These are phyloP conservation scores for Pichia eremophila DNA, from an alignment of 805 yeast genomes.

Conservation along the genomic window DNA sequence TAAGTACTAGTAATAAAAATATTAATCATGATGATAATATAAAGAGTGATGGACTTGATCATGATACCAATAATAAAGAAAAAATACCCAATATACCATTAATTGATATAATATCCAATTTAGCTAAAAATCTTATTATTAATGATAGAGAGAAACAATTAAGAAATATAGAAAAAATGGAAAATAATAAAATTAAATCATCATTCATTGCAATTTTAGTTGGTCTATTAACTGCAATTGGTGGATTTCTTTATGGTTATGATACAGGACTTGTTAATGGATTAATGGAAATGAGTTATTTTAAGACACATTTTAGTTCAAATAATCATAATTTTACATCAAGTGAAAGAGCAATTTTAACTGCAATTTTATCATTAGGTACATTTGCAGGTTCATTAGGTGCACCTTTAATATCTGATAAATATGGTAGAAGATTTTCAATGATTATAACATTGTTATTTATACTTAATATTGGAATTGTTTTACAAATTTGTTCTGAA, in stretches of 20 bases:
- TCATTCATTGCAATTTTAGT: conserved; percentile 60
- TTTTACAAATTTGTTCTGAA: conserved; percentile 53
- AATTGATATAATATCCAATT: neutral
- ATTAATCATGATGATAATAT: too few species aligned
- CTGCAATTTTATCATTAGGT: conserved; percentile 74
- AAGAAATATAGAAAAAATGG: neutral
- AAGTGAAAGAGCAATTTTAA: conserved; percentile 58
- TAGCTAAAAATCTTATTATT: neutral
- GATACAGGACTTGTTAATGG: conserved; percentile 85
- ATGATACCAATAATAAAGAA: neutral
- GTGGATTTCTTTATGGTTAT: conserved; percentile 83
- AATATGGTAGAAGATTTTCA: conserved; percentile 60
- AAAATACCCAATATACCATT: neutral
- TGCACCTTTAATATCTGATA: conserved; percentile 60
- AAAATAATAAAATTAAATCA: conserved; percentile 26
- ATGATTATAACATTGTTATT: conserved; percentile 53
- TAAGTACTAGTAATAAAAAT: neutral
- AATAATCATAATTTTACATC: conserved; percentile 40
- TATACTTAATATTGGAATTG: conserved; percentile 62
- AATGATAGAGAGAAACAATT: neutral
- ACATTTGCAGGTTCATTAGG: conserved; percentile 60
- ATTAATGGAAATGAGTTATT: conserved; percentile 65
- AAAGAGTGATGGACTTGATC: too few species aligned
- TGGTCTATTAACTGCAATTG: conserved; percentile 79
- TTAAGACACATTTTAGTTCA: conserved; percentile 44